Evolutionary conservation across 371 early-diverging fungal species (phyloP), one percentile per base, ranked within the genome.

Genomic region (Apophysomyces elegans): DNA sequence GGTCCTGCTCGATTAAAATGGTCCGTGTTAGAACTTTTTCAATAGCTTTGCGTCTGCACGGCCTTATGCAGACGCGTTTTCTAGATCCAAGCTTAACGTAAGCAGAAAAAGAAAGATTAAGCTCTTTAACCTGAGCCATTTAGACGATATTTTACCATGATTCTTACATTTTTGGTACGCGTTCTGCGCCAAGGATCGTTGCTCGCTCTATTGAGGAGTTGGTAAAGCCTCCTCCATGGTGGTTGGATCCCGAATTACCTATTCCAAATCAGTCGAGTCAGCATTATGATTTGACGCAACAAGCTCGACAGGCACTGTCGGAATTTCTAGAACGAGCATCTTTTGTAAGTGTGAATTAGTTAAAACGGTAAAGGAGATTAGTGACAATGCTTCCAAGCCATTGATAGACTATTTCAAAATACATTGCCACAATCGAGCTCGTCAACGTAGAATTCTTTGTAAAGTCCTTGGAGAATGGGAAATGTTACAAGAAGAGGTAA

Each of bases 381-480:
- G 5, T 7, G 37, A 14, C 38, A 56, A 26, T 61, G 18, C 35
- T 54, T 67, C 16, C n/a, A 61, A 86, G 75, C 80, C 86, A 0
- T 82, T 91, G 70, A 68, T 84, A 5, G 86, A 86, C 64, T 81
- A 79, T 13, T 76, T 90, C 58, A 86, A 84, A 67, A 79, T 88
- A 2, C 80, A 85, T 60, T 88, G 91, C 9, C 90, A 88, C 70
- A 93, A 93, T 61, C 82, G 87, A 46, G 77, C 91, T 4, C 80
- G 93, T 0, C 90, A 89, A 68, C 77, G 90, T 37, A 74, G 94
- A 18, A 82, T 89, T 41, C 68, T 87, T 35, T 72, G 82, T 35
- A 92, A 92, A 70, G 71, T 86, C 26, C 62, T 90, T 4, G 68
- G 66, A 5, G 83, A 81, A 56, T 92, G 91, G 90, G 92, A 93